Base-by-base conservation (phyloP, 2,329 filamentous ascomycete species). In the Myriosclerotinia duriaeana region DNA sequence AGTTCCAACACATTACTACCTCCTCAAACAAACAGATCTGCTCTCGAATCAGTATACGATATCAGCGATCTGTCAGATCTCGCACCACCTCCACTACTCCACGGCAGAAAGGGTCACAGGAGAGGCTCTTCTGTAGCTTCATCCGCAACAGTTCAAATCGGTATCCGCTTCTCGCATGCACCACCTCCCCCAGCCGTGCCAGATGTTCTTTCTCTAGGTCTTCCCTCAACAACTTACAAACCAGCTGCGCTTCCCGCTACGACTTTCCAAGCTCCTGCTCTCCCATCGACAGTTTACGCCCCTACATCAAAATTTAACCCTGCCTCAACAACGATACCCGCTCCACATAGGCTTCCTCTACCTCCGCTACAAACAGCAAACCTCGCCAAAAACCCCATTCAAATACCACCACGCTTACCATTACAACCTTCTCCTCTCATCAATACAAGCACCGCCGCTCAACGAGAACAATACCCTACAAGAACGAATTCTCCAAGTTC, bases 81-180 rank as follows among this genome's bases (percentile, higher is more conserved):
- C 1, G 67, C 53, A 26, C 72, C 71, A 36, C 74, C 76, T 54
- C 73, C 74, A 42, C 30, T 65, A 8, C 69, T 71, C 15, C 56
- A 52, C 26, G 67, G 69, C 15, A 67, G 62, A 20, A 53, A 63
- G 8, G 55, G 74, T 26, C 75, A 76, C 64, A 78, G 80, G 22
- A 82, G 87, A 54, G 81, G 86, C 67, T 87, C 86, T 6, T 91
- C 88, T 0, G 80, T 87, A 53, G 81, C 80, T 20, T 90, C 88
- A 54, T 85, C 85, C 12, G 87, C 87, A 34, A 91, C 88, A 0
- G 88, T 91, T 14, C 88, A 90, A 73, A 91, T 91, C 62, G 89
- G 88, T 1, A 80, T 91, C 20, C 84, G 89, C 14, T 80, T 91
- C 65, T 91, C 88, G 82, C 64, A 81, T 84, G 42, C 75, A 63